phyloP scores from a whole-genome alignment of 441 rosid genomes.

The Kokia cookei region DNA sequence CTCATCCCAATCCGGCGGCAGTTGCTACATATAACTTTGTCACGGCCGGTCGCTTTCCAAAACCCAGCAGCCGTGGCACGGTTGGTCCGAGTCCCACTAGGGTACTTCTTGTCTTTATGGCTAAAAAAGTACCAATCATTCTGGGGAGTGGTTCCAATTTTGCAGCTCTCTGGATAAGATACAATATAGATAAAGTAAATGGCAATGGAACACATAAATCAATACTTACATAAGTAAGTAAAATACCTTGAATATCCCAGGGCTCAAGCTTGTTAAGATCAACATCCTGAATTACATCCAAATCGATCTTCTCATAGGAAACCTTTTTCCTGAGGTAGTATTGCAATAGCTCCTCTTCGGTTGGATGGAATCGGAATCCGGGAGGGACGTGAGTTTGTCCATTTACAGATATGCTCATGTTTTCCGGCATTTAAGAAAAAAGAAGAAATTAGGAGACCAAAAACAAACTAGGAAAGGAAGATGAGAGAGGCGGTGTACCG shows the following conservation, averaged over 20 bases:
- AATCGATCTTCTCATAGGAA: constrained; percentile 49
- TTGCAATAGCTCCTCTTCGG: constrained; percentile 67
- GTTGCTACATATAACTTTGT: constrained; percentile 50
- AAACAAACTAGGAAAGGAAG: background rate
- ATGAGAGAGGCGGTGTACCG: constrained; percentile 12
- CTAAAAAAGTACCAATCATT: constrained; percentile 75
- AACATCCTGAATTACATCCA: constrained; percentile 63
- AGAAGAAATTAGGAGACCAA: background rate
- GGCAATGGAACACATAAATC: background rate
- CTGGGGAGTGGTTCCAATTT: constrained; percentile 71
- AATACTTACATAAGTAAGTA: background rate
- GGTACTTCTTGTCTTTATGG: constrained; percentile 72
- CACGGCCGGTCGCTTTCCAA: constrained; percentile 79
- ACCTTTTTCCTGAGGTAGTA: constrained; percentile 64
- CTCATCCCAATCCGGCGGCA: constrained; percentile 56
- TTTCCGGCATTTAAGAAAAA: constrained; percentile 20
- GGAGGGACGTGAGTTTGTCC: constrained; percentile 76
- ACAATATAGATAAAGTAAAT: background rate
- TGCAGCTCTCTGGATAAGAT: constrained; percentile 44
- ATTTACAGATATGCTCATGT: constrained; percentile 65
- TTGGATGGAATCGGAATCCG: constrained; percentile 70
- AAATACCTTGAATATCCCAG: constrained; percentile 68
- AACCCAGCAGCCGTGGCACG: constrained; percentile 66
- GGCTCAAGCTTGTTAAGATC: constrained; percentile 83
- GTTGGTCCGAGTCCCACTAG: constrained; percentile 66